A percentile compares a stretch with the other conserved stretches of the same genome.
Conservation (phyloP, 164 flowering plant genomes). For the Pachysandra terminalis region DNA sequence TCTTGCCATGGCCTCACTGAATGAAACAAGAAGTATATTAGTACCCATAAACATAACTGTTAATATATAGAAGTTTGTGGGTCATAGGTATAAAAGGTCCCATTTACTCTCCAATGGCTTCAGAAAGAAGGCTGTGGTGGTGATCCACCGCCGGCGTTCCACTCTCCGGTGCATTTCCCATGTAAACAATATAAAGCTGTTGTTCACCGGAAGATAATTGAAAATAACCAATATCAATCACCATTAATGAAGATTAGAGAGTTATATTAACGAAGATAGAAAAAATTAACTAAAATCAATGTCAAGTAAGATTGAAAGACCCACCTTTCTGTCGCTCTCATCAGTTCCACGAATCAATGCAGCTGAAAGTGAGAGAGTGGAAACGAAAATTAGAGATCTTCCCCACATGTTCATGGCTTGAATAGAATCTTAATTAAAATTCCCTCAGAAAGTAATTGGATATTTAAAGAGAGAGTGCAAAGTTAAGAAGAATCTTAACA, state of each 20-base stretch:
- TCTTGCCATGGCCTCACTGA: constrained; percentile 8
- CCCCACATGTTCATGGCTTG: background rate
- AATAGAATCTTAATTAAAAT: background rate
- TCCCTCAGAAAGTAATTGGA: too few relatives aligned
- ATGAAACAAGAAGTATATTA: background rate
- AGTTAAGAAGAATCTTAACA: too few relatives aligned
- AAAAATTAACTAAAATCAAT: too few relatives aligned
- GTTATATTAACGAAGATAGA: background rate
- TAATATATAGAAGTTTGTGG: too few relatives aligned
- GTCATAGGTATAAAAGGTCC: background rate
- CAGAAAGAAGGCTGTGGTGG: constrained; percentile 5
- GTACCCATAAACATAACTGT: background rate
- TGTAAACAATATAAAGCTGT: constrained; percentile 9
- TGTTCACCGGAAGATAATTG: background rate
- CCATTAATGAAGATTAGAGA: background rate
- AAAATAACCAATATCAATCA: background rate
- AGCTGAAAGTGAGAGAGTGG: background rate
- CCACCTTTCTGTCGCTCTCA: background rate
- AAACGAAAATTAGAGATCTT: background rate
- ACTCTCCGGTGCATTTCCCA: constrained; percentile 3
- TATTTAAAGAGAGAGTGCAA: too few relatives aligned
- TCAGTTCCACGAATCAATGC: background rate
- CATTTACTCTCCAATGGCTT: constrained; percentile 9
- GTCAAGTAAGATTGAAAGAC: background rate
- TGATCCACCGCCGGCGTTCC: background rate